A percentile compares a stretch with the other conserved stretches of the same genome.
phyloP scores from a whole-genome alignment of 2,329 filamentous ascomycete genomes.

The Arthrobotrys entomopaga region DNA sequence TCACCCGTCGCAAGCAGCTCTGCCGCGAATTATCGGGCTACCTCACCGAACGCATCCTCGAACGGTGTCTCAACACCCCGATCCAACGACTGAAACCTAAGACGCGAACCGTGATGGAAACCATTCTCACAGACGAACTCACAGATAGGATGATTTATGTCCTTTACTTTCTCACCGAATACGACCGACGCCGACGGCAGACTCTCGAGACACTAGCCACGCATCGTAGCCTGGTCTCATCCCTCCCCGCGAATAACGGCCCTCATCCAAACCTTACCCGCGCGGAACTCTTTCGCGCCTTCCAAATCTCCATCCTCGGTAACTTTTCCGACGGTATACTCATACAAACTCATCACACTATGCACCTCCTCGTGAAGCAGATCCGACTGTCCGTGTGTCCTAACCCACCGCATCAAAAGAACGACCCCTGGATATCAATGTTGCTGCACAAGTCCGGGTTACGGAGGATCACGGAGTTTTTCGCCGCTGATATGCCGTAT shows the following conservation, averaged over 20 bases:
- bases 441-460: slow-evolving; percentile 57
- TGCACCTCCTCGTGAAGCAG: slow-evolving; percentile 59
- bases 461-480: slow-evolving; percentile 58
- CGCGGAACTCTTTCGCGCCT: slow-evolving; percentile 54
- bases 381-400: slow-evolving; percentile 58
- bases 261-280: slow-evolving; percentile 55
- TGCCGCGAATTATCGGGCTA: slow-evolving; percentile 57
- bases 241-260: slow-evolving; percentile 51
- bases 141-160: slow-evolving; percentile 51
- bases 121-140: slow-evolving; percentile 45
- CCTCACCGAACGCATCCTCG: slow-evolving; percentile 56
- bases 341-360: slow-evolving; percentile 58
- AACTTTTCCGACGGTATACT: slow-evolving; percentile 56
- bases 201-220: slow-evolving; percentile 48
- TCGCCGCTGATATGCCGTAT: slow-evolving; percentile 57
- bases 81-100: slow-evolving; percentile 49
- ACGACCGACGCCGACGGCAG: slow-evolving; percentile 39
- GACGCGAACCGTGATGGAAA: slow-evolving; percentile 43
- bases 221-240: slow-evolving; percentile 34
- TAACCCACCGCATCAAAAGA: slow-evolving; percentile 58
- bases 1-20: slow-evolving; percentile 56
- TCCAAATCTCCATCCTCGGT: slow-evolving; percentile 56
- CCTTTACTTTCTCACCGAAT: slow-evolving; percentile 53
- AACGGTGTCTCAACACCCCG: slow-evolving; percentile 45
- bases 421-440: slow-evolving; percentile 58